A percentile compares a stretch with the other conserved stretches of the same genome.
phyloP scores from a whole-genome alignment of 2,329 filamentous ascomycete genomes.

The Aspergillus fijiensis region DNA sequence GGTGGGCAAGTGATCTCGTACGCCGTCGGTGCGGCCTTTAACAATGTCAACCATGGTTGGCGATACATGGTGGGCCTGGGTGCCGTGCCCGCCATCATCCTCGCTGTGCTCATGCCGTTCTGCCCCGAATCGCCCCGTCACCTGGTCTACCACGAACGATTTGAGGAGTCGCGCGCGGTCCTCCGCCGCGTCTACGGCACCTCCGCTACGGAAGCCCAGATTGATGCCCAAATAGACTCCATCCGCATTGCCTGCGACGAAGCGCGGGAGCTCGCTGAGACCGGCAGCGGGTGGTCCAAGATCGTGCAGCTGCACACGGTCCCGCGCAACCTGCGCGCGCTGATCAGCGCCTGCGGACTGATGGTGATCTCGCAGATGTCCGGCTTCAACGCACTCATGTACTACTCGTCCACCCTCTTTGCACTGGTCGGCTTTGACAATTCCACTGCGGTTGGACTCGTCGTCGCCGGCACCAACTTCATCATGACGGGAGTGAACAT shows the following conservation, averaged over 20 bases:
- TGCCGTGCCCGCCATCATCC: constrained; percentile 48
- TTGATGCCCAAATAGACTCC: constrained; percentile 46
- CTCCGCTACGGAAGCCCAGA: constrained; percentile 40
- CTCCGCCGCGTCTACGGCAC: constrained; percentile 30
- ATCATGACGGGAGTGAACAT: constrained; percentile 53
- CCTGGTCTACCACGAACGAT: constrained; percentile 20
- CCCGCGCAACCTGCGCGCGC: constrained; percentile 36
- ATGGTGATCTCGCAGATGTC: constrained; percentile 48
- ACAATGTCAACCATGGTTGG: constrained; percentile 47
- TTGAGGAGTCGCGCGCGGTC: constrained; percentile 33
- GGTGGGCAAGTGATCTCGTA: constrained; percentile 46
- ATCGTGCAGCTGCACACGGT: constrained; percentile 50
- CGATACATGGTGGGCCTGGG: constrained; percentile 53
- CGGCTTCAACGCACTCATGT: constrained; percentile 50
- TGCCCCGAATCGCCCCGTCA: constrained; percentile 39
- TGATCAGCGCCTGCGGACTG: constrained; percentile 50
- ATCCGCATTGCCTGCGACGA: constrained; percentile 45
- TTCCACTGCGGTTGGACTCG: constrained; percentile 47
- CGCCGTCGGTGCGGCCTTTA: constrained; percentile 44
- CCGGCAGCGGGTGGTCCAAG: constrained; percentile 44
- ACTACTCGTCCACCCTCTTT: constrained; percentile 47
- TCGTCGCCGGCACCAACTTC: constrained; percentile 41
- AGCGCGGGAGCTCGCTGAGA: constrained; percentile 41
- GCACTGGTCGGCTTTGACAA: constrained; percentile 52
- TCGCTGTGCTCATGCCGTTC: constrained; percentile 47